Percentiles rank a stretch among this genome's conserved stretches.
These are phyloP conservation scores for Phytophthora pistaciae DNA, from an alignment of 352 stramenopile species.

Conservation along the genomic window DNA sequence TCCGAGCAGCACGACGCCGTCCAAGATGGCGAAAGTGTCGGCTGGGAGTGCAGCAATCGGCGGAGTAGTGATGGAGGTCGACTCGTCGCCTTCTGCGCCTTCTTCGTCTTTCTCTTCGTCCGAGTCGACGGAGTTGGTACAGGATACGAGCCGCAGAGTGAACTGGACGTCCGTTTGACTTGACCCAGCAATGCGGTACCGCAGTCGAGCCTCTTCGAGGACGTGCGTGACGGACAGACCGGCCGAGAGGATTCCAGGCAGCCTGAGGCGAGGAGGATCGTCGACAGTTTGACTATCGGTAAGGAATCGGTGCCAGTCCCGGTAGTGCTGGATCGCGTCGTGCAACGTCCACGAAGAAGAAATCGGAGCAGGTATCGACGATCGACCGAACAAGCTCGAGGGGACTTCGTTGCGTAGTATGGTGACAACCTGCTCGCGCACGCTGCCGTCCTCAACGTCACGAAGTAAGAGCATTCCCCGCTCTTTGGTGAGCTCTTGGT, in stretches of 20 bases:
- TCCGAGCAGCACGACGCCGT: slow-evolving; percentile 44
- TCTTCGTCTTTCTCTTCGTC: not conserved
- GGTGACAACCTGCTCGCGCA: slow-evolving; percentile 16
- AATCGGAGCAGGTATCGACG: not conserved
- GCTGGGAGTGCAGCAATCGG: not conserved
- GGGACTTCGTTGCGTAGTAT: slow-evolving; percentile 38
- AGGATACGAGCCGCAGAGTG: slow-evolving; percentile 5
- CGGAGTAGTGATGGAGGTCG: not conserved
- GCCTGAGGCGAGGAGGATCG: slow-evolving; percentile 15
- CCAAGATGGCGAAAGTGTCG: slow-evolving; percentile 32
- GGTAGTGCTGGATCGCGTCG: slow-evolving; percentile 35
- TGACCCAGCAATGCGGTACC: not conserved
- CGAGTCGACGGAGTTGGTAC: not conserved
- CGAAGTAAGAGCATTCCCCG: not conserved
- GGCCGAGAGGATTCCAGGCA: slow-evolving; percentile 23
- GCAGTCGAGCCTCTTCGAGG: slow-evolving; percentile 12
- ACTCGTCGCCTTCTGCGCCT: slow-evolving; percentile 1
- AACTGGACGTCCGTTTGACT: slow-evolving; percentile 5
- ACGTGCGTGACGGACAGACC: slow-evolving; percentile 12
- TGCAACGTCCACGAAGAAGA: slow-evolving; percentile 27
- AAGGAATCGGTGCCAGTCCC: slow-evolving; percentile 27
- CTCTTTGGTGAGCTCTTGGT: slow-evolving; percentile 6
- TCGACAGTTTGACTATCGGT: not conserved
- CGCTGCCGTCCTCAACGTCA: slow-evolving; percentile 17
- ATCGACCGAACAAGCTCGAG: not conserved